A percentile compares a stretch with the other conserved stretches of the same genome.
Conservation (phyloP, 2,329 filamentous ascomycete species). For the Geosmithia flava region DNA sequence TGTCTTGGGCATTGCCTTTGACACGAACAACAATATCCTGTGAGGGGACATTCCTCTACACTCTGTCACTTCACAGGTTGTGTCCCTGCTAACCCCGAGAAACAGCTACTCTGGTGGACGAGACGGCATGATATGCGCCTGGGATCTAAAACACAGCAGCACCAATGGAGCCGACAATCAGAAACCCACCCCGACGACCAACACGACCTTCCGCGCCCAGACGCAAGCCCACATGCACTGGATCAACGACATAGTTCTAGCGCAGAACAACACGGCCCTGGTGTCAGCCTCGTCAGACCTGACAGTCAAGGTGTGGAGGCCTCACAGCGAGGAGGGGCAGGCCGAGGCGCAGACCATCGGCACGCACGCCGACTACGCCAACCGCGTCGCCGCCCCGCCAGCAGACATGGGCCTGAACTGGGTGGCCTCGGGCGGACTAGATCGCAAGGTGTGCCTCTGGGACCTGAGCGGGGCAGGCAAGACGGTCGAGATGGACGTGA, state of each 20-base stretch:
- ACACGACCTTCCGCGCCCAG: constrained; percentile 48
- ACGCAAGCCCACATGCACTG: constrained; percentile 79
- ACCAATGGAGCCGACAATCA: constrained; percentile 31
- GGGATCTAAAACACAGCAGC: constrained; percentile 61
- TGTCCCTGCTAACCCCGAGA: too few relatives aligned
- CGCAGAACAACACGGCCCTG: constrained; percentile 64
- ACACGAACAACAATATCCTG: constrained; percentile 74
- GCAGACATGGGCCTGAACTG: constrained; percentile 54
- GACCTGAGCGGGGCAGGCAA: constrained; percentile 82
- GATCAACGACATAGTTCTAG: constrained; percentile 86
- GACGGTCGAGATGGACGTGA: constrained; percentile 73
- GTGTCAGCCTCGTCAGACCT: constrained; percentile 91
- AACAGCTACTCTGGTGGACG: constrained; percentile 85
- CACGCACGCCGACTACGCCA: constrained; percentile 91
- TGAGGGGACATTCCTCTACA: constrained; percentile 31
- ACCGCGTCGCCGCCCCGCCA: constrained; percentile 71
- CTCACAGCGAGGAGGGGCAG: constrained; percentile 44
- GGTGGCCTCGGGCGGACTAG: constrained; percentile 89
- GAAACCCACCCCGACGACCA: constrained; percentile 11
- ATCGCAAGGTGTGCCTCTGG: constrained; percentile 88
- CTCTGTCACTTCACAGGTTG: too few relatives aligned
- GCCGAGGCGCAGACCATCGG: constrained; percentile 57
- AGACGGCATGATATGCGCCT: constrained; percentile 91
- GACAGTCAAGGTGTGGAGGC: constrained; percentile 86
- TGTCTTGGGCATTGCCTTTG: constrained; percentile 87